Percentiles rank a stretch among this genome's conserved stretches.
Evolutionary conservation across 768 basidiomycete genomes (phyloP).

Genomic region (Tulasnella sp.): DNA sequence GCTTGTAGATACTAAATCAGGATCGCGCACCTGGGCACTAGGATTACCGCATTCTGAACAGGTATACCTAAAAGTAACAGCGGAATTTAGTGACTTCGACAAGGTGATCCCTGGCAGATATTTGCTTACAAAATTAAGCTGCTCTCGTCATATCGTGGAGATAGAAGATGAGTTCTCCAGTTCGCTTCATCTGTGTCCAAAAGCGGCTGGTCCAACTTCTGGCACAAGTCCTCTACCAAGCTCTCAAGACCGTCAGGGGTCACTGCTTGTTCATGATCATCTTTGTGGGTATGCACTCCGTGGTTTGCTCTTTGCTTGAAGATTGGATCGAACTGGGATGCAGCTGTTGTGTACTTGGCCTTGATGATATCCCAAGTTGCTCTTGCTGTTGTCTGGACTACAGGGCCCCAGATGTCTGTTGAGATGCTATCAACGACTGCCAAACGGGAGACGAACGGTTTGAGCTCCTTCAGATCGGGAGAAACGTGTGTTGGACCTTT

Average conservation of each 20-base stretch:
- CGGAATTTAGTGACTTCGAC: neutral
- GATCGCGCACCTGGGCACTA: constrained; percentile 6
- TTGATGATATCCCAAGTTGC: constrained; percentile 2
- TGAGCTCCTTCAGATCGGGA: neutral
- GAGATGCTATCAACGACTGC: constrained; percentile 9
- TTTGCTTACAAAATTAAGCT: constrained; percentile 3
- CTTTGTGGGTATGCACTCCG: too few relatives aligned
- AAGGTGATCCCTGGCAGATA: neutral
- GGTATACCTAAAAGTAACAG: constrained; percentile 3
- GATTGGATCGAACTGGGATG: constrained; percentile 7
- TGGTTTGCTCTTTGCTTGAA: neutral
- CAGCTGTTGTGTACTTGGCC: neutral
- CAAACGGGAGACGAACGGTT: neutral
- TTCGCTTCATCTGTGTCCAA: constrained; percentile 1
- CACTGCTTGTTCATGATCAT: neutral
- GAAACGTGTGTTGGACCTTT: constrained; percentile 3
- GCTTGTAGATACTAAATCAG: neutral
- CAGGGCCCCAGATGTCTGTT: constrained; percentile 1
- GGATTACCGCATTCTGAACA: constrained; percentile 13
- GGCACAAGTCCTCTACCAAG: constrained; percentile 1
- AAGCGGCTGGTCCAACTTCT: neutral
- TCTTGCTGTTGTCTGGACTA: neutral
- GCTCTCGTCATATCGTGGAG: constrained; percentile 1
- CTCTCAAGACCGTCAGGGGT: constrained; percentile 7
- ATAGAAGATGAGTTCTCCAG: neutral